These are phyloP conservation scores for Ganoderma meredithae DNA, from an alignment of 1,284 basidiomycete genomes.

Conservation along the genomic window DNA sequence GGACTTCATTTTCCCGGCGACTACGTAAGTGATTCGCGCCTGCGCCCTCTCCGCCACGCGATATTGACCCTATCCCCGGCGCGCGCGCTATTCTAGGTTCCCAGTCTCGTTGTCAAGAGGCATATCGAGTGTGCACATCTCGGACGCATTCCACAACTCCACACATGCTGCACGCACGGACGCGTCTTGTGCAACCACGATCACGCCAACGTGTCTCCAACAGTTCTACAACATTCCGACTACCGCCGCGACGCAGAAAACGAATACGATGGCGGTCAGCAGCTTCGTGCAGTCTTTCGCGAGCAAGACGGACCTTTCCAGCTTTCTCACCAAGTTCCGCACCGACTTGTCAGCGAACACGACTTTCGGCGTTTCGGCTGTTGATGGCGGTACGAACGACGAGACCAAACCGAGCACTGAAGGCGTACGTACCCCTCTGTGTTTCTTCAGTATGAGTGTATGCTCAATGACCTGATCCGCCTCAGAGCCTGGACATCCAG, in stretches of 20 bases:
- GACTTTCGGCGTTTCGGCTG: slow-evolving; percentile 20
- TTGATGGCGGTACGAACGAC: slow-evolving; percentile 46
- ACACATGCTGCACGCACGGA: slow-evolving; percentile 21
- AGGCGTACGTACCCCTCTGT: slow-evolving; percentile 25
- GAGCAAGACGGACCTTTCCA: slow-evolving; percentile 57
- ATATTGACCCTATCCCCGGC: background rate
- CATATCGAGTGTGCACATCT: slow-evolving; percentile 14
- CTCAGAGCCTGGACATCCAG: slow-evolving; percentile 66
- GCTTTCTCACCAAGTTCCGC: slow-evolving; percentile 56
- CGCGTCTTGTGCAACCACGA: slow-evolving; percentile 31
- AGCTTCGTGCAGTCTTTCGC: slow-evolving; percentile 66
- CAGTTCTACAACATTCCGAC: slow-evolving; percentile 60
- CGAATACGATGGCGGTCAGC: slow-evolving; percentile 60
- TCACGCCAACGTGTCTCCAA: slow-evolving; percentile 64
- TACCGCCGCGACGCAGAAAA: slow-evolving; percentile 49
- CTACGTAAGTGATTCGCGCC: slow-evolving; percentile 34
- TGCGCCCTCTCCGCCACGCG: background rate
- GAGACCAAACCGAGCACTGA: slow-evolving; percentile 31
- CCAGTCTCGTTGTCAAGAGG: slow-evolving; percentile 25
- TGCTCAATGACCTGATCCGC: background rate
- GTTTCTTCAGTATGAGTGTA: background rate
- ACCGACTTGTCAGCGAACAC: slow-evolving; percentile 50
- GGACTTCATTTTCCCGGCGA: slow-evolving; percentile 50
- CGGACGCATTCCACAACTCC: slow-evolving; percentile 14
- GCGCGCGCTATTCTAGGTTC: slow-evolving; percentile 38